phyloP scores from a whole-genome alignment of 2,329 filamentous ascomycete species.

The Hypomyces rosellus region DNA sequence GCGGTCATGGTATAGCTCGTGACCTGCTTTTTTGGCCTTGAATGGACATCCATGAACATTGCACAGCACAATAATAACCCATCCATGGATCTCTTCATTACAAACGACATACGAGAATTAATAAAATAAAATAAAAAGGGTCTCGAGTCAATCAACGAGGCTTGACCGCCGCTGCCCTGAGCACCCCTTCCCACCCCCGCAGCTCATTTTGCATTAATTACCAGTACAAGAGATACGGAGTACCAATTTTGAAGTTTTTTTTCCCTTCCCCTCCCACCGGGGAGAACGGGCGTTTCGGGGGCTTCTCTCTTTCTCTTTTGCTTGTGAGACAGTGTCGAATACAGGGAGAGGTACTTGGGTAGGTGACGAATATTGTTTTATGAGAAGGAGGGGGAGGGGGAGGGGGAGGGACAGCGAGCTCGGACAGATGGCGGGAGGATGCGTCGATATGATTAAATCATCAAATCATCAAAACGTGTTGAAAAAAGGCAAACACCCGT shows the following conservation, averaged over 20 bases:
- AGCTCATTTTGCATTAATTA: neutral
- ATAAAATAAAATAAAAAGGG: neutral
- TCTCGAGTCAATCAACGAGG: neutral
- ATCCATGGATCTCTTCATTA: too few relatives aligned
- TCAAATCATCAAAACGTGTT: too few relatives aligned
- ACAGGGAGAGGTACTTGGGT: neutral
- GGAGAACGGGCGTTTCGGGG: neutral
- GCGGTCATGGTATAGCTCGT: neutral
- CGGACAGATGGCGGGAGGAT: neutral
- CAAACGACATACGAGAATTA: too few relatives aligned
- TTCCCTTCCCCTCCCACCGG: neutral
- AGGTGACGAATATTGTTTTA: conserved; percentile 2
- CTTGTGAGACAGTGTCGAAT: neutral
- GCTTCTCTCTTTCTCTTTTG: neutral
- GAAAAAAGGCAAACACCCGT: too few relatives aligned
- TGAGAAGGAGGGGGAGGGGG: neutral
- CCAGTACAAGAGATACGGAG: neutral
- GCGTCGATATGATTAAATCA: too few relatives aligned
- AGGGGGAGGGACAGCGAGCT: neutral
- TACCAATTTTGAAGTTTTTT: neutral
- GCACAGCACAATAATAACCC: too few relatives aligned
- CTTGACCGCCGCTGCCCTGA: conserved; percentile 3
- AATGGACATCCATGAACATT: too few relatives aligned
- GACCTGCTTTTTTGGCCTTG: too few relatives aligned
- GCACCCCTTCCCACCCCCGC: too few relatives aligned